Base-by-base conservation (phyloP, 1,284 basidiomycete species). In the Cutaneotrichosporon sp. region DNA sequence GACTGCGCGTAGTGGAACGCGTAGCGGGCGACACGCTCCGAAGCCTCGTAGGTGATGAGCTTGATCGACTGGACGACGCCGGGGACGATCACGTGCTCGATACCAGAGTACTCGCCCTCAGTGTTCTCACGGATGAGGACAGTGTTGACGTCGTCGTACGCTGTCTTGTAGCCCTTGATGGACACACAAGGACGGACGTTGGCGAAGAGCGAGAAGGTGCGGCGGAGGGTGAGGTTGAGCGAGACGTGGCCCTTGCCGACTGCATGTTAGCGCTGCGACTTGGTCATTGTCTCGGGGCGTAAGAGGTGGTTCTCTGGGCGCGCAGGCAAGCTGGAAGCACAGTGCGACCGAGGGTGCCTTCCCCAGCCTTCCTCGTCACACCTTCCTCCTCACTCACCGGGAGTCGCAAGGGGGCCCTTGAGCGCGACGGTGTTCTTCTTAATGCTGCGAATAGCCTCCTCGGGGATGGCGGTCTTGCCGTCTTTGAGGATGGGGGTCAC, bases 1-100 rank as follows among this genome's bases (percentile, higher is more conserved):
- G 90, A 85, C 75, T 90, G 86, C 36, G 97, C 97, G 76, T 98
- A 97, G 82, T 98, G 87, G 87, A 99, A 99, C 16, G 97, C 97
- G 80, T 99, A 99, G 62, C 94, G 89, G 53, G 97, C 95, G 59
- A 99, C 95, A 63, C 97, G 92, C 82, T 98, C 95, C 16, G 95
- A 98, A 25, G 97, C 97, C 68, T 98, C 92, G 88, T 95, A 95
- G 43, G 97, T 99, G 79, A 99, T 99, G 63, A 99, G 87, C 82
- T 99, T 99, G 85, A 99, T 99, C 56, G 93, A 97, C 82, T 99
- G 97, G 47, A 99, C 97, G 66, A 99, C 97, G 68, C 97, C 97
- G 70, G 97, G 93, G 69, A 99, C 89, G 62, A 97, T 85, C 75
- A 97, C 94, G 81, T 98, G 95, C 82, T 98, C 95, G 72, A 98